Evolutionary conservation across 1,284 basidiomycete genomes (phyloP).

Genomic region (Veloboletus limbatus): DNA sequence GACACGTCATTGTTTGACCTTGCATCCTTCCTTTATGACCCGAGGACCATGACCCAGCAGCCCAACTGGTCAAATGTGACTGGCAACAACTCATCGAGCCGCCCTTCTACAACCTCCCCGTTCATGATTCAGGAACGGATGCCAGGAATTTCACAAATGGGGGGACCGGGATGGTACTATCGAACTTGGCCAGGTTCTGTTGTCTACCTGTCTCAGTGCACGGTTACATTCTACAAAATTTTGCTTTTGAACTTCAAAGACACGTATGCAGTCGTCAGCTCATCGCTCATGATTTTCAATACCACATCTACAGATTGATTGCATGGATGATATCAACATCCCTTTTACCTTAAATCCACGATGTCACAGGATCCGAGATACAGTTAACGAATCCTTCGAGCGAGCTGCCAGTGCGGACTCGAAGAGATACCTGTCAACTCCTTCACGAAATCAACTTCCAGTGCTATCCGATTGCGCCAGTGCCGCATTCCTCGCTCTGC

Average conservation of each 20-base stretch:
- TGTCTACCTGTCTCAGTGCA: constrained; percentile 1
- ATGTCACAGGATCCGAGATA: not conserved
- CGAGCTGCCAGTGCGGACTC: too few relatives aligned
- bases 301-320: constrained; percentile 1
- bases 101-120: not conserved
- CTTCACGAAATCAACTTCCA: not conserved
- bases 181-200: not conserved
- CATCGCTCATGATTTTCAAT: constrained; percentile 1
- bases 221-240: constrained; percentile 2
- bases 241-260: not conserved
- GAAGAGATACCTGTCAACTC: not conserved
- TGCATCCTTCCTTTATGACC: constrained; percentile 5
- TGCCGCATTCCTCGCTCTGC: not conserved
- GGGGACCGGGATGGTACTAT: constrained; percentile 1
- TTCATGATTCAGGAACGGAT: not conserved
- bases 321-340: constrained; percentile 1
- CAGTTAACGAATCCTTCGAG: not conserved
- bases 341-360: constrained; percentile 1
- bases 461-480: not conserved
- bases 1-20: constrained; percentile 2
- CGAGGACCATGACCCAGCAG: not conserved
- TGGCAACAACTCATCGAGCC: not conserved
- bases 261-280: not conserved
- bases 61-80: constrained; percentile 3
- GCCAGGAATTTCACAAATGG: not conserved